Evolutionary conservation across 805 yeast genomes (phyloP).

Genomic region (Metschnikowia colocasiae): DNA sequence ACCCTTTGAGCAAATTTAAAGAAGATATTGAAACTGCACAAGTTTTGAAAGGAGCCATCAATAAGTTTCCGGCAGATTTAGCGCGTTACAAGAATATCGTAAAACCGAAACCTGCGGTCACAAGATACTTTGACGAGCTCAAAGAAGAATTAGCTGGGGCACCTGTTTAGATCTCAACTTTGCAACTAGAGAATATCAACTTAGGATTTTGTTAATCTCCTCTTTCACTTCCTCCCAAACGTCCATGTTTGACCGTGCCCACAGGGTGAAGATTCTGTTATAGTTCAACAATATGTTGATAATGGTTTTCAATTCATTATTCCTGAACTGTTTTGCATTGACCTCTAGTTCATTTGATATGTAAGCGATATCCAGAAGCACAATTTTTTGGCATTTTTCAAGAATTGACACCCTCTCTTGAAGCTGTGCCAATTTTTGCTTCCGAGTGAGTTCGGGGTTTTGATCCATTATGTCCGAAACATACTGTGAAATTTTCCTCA

Average conservation of each 20-base stretch:
- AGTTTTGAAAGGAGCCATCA: conserved; percentile 60
- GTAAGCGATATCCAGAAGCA: conserved; percentile 39
- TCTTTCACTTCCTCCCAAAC: conserved; percentile 63
- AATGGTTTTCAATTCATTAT: conserved; percentile 48
- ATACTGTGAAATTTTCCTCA: conserved; percentile 48
- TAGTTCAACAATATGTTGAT: conserved; percentile 51
- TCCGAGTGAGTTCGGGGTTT: conserved; percentile 62
- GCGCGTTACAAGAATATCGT: conserved; percentile 59
- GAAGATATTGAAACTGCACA: conserved; percentile 44
- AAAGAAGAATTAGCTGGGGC: neutral
- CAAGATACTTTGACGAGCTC: conserved; percentile 19
- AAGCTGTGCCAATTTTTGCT: conserved; percentile 47
- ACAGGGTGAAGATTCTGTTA: conserved; percentile 52
- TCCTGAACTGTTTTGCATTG: conserved; percentile 47
- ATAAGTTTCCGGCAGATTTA: conserved; percentile 56
- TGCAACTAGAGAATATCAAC: neutral
- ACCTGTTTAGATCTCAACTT: neutral
- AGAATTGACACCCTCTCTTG: conserved; percentile 51
- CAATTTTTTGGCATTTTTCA: conserved; percentile 46
- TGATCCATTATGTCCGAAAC: conserved; percentile 58
- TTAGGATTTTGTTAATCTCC: conserved; percentile 23
- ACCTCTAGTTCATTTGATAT: conserved; percentile 45
- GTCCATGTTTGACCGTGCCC: conserved; percentile 67
- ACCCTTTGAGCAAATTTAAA: conserved; percentile 48
- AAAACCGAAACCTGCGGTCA: conserved; percentile 69